Evolutionary conservation across 176 grass and related monocot genomes (phyloP).

Genomic region (Aegilops bicornis): DNA sequence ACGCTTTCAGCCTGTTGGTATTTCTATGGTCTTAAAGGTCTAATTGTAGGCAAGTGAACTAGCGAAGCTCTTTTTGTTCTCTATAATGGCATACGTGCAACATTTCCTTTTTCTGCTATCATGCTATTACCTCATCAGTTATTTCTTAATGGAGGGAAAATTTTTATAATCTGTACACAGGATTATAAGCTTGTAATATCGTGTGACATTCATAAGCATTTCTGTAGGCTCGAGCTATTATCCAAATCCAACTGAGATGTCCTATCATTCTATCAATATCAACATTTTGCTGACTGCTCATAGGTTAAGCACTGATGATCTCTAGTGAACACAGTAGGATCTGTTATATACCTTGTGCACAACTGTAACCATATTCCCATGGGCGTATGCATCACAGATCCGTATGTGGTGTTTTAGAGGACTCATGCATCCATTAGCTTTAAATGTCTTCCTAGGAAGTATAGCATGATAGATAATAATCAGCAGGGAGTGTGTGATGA

Average conservation of each 20-base stretch:
- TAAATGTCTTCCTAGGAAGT: not conserved
- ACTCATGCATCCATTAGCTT: not conserved
- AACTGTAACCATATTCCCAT: not conserved
- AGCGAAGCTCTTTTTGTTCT: not conserved
- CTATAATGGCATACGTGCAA: not conserved
- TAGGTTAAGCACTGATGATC: not conserved
- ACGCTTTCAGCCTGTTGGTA: not conserved
- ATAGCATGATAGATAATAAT: conserved; percentile 5
- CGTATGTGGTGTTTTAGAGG: not conserved
- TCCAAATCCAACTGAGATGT: not conserved
- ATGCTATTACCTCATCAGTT: too few relatives aligned
- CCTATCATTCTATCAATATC: not conserved
- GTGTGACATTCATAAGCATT: not conserved
- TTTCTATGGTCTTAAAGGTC: not conserved
- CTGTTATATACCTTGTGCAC: not conserved
- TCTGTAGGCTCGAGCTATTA: not conserved
- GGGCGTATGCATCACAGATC: not conserved
- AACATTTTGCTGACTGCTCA: not conserved
- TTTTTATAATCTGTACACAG: not conserved
- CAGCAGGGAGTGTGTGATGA: not conserved
- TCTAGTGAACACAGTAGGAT: not conserved
- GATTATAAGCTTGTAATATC: not conserved
- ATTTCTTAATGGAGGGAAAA: too few relatives aligned
- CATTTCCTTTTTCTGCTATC: not conserved
- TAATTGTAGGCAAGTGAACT: not conserved